A percentile compares a stretch with the other conserved stretches of the same genome.
phyloP scores from a whole-genome alignment of 345 rosid species.

The Eucalyptus sp. region DNA sequence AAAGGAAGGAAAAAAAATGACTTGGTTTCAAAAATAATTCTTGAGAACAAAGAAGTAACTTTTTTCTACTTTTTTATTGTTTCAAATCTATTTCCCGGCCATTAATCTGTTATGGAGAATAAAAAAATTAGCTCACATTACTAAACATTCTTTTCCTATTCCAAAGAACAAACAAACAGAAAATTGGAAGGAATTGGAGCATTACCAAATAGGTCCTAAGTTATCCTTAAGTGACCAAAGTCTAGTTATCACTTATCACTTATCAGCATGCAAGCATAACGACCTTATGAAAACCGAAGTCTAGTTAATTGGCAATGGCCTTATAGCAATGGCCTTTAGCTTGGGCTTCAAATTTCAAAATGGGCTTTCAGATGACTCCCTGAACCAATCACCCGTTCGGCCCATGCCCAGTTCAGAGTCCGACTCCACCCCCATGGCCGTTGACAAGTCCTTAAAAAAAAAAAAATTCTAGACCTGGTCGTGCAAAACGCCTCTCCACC shows the following conservation, averaged over 20 bases:
- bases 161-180: accelerated
- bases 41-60: too few relatives aligned
- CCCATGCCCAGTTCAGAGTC: neutral
- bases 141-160: accelerated
- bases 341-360: neutral
- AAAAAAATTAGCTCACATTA: accelerated
- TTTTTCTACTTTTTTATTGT: too few relatives aligned
- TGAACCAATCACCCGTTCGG: neutral
- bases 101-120: too few relatives aligned
- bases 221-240: neutral
- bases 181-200: too few relatives aligned
- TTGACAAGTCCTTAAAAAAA: neutral
- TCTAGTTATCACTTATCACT: neutral
- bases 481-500: neutral
- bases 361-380: neutral
- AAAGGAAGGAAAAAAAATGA: accelerated
- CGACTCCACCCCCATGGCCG: neutral
- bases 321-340: neutral
- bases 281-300: neutral
- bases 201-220: too few relatives aligned
- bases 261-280: neutral
- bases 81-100: accelerated
- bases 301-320: neutral
- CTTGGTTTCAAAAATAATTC: too few relatives aligned
- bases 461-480: neutral